Base-by-base conservation (phyloP, 208 protist genomes). In the Acanthamoeba culbertsoni region DNA sequence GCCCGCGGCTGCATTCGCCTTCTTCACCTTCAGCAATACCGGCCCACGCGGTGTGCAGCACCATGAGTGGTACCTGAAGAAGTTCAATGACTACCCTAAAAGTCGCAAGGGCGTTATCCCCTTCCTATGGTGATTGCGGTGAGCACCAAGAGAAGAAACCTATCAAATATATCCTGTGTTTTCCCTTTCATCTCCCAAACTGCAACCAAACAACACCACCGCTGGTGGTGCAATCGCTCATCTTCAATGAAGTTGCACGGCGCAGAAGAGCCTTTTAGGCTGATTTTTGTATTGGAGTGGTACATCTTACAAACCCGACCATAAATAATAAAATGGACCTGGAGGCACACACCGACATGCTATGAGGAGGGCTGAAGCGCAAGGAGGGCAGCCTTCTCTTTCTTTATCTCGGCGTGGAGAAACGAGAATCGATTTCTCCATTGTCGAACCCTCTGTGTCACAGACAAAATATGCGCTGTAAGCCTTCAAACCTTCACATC, bases 21-120 rank as follows among this genome's bases (percentile, higher is more conserved):
- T 88, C 37, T 59, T 94, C 57, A 93, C 75, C 82, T 92, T 93
- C 26, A 75, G 55, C 68, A 96, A 95, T 92, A 94, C 96, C 46
- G 91, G 63, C n/a, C 95, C 96, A n/a, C 90, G 96, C 28, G 96
- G 86, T 16, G 12, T 91, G 26, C 62, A 93, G 40, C 94, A 96
- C 65, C 96, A 97, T 73, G 4, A 95, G 57, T 97, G 92, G 92
- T 97, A 97, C 92, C 59, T 86, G 40, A 40, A 73, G 33, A 96
- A 96, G 89, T 96, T 97, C 46, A 68, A 79, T 23, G 86, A 96
- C 37, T 96, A 97, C 59, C 96, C 95, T 14, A 95, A 94, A 55
- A 14, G 71, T 10, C 71, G 95, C 35, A 94, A 84, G 28, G 96
- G 94, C 14, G 63, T 96, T 42, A 96, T 96, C 46, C 96, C 95